Base-by-base conservation (phyloP, 352 stramenopile genomes). In the Phytophthora hybrid region DNA sequence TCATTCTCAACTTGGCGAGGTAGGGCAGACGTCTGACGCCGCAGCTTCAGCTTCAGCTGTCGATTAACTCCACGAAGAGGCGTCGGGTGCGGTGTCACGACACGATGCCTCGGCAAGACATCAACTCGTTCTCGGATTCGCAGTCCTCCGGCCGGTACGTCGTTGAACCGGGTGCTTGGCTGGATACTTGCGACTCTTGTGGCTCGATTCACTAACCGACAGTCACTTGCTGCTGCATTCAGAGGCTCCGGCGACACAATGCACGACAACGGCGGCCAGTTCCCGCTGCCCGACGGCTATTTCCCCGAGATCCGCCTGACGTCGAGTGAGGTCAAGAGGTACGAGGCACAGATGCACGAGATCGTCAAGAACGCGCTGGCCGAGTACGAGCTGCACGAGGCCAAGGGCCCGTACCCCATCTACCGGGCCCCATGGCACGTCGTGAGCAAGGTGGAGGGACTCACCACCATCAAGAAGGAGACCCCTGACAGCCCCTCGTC, bases 401-500 rank as follows among this genome's bases (percentile, higher is more conserved):
- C 63, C 2, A 80, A 79, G 67, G 79, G 77, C 2, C 9, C 39
- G n/a, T 55, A 79, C 34, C 71, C 76, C n/a, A 57, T 71, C 11
- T 86, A 86, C 37, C 54, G 66, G 7, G 57, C 59, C 5, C 71
- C 77, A n/a, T 87, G 79, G 79, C 77, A 23, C 52, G 26, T 76
- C 31, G 69, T 78, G 4, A 41, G 74, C 41, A 82, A 79, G 21
- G 75, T 79, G 32, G 77, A 79, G 47, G 69, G 67, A 7, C 79
- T 87, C 71, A 87, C 74, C 55, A 73, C 79, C 16, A 77, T 87
- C 53, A 71, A 71, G 53, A 82, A 81, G 57, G 75, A 82, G 39
- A 76, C 60, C 10, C 71, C 59, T 5, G 34, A 74, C 61, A 71
- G 54, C 52, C 57, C 44, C 11, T 66, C 68, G 3, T 9, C 59